A percentile compares a stretch with the other conserved stretches of the same genome.
Evolutionary conservation across 306 rosid species (phyloP).

Genomic region (Gastrolobium bilobum): DNA sequence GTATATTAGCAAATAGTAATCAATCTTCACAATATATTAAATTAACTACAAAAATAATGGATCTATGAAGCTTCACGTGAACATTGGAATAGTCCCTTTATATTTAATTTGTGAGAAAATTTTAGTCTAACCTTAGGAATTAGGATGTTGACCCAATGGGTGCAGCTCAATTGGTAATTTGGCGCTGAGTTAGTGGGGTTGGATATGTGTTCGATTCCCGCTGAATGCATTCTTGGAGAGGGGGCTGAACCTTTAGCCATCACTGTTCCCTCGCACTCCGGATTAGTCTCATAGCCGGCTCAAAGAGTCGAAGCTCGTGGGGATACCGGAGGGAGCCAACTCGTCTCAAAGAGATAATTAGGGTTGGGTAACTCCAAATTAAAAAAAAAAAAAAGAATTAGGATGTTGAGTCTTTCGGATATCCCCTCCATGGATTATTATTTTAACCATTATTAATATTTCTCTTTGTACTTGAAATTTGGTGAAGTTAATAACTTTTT

Average conservation of each 20-base stretch:
- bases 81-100: background rate
- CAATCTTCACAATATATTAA: background rate
- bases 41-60: background rate
- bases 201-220: no score
- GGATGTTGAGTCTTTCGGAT: background rate
- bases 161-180: no score
- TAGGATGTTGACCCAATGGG: background rate
- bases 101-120: background rate
- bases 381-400: no score
- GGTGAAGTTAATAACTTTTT: background rate
- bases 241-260: no score
- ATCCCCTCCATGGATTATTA: background rate
- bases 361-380: no score
- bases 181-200: no score
- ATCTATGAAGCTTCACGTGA: constrained; percentile 30
- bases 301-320: no score
- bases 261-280: no score
- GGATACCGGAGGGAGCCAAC: no score
- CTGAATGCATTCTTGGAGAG: no score
- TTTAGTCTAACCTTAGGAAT: constrained; percentile 7
- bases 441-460: background rate
- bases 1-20: constrained; percentile 3
- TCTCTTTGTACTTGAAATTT: background rate
- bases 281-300: no score
- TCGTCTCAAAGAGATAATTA: no score